Evolutionary conservation across 1,284 basidiomycete species (phyloP).

Genomic region (Trichosporon ovoides): DNA sequence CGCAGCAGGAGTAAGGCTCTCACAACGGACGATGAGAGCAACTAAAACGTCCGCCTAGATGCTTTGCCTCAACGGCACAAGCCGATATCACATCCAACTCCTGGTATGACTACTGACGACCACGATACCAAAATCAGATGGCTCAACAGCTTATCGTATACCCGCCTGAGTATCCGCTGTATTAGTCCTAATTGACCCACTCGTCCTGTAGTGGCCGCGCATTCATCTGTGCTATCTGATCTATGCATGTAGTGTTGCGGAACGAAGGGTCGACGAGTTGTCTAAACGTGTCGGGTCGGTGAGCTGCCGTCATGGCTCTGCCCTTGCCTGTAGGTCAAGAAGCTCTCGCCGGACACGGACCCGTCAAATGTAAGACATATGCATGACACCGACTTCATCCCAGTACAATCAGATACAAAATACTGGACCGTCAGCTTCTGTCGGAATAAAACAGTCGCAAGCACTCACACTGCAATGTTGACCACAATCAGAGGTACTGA

Average conservation of each 20-base stretch:
- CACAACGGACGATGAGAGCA: conserved; percentile 30
- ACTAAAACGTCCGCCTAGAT: conserved; percentile 2
- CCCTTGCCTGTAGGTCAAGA: neutral
- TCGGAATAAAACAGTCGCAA: no score
- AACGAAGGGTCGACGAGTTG: neutral
- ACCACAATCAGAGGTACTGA: conserved; percentile 80
- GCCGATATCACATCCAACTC: neutral
- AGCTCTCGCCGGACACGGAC: no score
- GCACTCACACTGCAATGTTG: conserved; percentile 62
- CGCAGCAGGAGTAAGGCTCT: conserved; percentile 43
- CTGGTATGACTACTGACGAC: neutral
- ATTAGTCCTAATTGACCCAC: conserved; percentile 3
- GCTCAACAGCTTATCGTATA: neutral
- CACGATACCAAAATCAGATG: neutral
- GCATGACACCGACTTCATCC: conserved; percentile 7
- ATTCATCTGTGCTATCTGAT: conserved; percentile 6
- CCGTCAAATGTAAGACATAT: neutral
- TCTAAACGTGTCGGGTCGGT: no score
- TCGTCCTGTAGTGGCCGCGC: neutral
- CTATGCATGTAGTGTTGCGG: conserved; percentile 3
- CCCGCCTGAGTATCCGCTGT: neutral
- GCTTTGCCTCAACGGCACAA: neutral
- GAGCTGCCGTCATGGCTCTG: no score
- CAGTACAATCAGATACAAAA: conserved; percentile 10
- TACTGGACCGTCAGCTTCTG: conserved; percentile 13